Base-by-base conservation (phyloP, 2,329 filamentous ascomycete genomes). In the Spiromastix sp. region DNA sequence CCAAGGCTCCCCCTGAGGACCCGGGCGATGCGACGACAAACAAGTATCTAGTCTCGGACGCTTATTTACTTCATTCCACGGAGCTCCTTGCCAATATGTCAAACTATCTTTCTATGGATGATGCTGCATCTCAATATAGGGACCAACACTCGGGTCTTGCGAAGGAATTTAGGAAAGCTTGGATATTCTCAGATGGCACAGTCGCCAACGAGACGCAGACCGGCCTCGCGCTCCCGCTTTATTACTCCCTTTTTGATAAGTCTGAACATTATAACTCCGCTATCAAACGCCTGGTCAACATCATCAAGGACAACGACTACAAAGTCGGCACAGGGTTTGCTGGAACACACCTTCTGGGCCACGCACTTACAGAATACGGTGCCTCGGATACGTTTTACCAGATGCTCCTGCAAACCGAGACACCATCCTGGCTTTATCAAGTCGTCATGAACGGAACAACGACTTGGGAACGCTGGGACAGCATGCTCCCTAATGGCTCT, bases 361-460 rank as follows among this genome's bases (percentile, higher is more conserved):
- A 52, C 11, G 51, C 53, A 2, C 43, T 58, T 2, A 47, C 47
- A 1, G 40, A 47, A 13, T 39, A 40, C 4, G 47, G 47, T 4
- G 30, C 49, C 17, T 28, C 35, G 2, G 40, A 51, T 5, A 19
- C 56, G 2, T 50, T 49, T 18, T 66, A 65, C 37, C 54, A 54
- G 8, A 66, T 66, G 62, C 41, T 66, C 1, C 49, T 57, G 4
- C 49, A 61, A 36, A 53, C 49, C 3, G 42, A 45, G 7, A 49
- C 48, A 16, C 60, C 60, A 0, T 57, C 52, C 1, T 61, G 59
- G 59, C 47, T 65, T 8, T 63, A 62, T 34, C 57, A 52, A 4
- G 51, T 64, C 9, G 51, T 44, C 5, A 63, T 62, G 59, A 55
- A 55, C 2, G 60, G 54, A 1, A 66, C 63, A 0, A 65, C 61